A percentile compares a stretch with the other conserved stretches of the same genome.
Conservation (phyloP, 1,284 basidiomycete species). For the Gymnopus androsaceus region DNA sequence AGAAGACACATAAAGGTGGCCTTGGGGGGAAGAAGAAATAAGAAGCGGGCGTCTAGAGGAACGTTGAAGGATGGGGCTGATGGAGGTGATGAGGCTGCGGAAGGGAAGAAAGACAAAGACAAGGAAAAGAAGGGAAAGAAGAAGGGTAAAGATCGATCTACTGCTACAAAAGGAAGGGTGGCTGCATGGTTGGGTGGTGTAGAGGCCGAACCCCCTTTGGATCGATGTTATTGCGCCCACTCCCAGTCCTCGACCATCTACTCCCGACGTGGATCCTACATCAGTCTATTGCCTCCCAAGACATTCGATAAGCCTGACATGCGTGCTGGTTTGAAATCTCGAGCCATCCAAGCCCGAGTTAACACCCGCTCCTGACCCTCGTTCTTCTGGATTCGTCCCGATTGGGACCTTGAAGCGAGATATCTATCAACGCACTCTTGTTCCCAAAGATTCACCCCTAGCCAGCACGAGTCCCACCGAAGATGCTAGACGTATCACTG, state of each 20-base stretch:
- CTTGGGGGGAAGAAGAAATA: slow-evolving; percentile 30
- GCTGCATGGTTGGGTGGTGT: slow-evolving; percentile 74
- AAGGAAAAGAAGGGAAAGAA: slow-evolving; percentile 32
- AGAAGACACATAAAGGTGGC: slow-evolving; percentile 46
- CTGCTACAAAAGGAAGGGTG: slow-evolving; percentile 66
- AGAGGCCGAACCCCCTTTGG: slow-evolving; percentile 50
- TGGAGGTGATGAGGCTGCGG: neutral
- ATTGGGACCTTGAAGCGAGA: slow-evolving; percentile 53
- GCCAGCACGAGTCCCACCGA: slow-evolving; percentile 26
- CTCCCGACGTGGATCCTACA: neutral
- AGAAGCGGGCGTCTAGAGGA: neutral
- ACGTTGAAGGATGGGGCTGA: slow-evolving; percentile 10
- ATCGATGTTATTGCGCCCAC: slow-evolving; percentile 28
- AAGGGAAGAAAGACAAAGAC: slow-evolving; percentile 8
- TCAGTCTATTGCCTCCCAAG: no score
- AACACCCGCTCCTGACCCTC: slow-evolving; percentile 56
- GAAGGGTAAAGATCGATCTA: slow-evolving; percentile 27
- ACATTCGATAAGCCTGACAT: no score
- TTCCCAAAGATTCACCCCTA: slow-evolving; percentile 18
- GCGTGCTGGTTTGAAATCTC: no score
- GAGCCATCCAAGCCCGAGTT: slow-evolving; percentile 22
- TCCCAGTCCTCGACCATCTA: slow-evolving; percentile 16
- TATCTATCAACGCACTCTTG: slow-evolving; percentile 29
- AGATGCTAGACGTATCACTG: slow-evolving; percentile 38
- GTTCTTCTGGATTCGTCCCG: slow-evolving; percentile 73